Base-by-base conservation (phyloP, 305 asterid genomes). In the Fraxinus ornus region DNA sequence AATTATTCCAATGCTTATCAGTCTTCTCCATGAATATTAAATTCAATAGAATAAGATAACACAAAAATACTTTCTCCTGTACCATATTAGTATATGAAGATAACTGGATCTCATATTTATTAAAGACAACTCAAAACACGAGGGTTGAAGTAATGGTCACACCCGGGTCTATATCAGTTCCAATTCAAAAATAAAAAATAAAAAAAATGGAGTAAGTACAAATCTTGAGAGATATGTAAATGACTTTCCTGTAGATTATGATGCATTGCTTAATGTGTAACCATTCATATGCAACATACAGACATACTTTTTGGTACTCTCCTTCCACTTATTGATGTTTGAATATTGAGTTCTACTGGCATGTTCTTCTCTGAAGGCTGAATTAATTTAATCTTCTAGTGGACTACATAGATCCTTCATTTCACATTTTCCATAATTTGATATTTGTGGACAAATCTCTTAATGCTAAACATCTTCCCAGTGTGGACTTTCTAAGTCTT, bases 401-500 rank as follows among this genome's bases (percentile, higher is more conserved):
- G 28, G 5, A 30, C 75, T 26, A n/a, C 12, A 1, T 83, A 19
- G 71, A 22, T 22, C 71, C 32, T 62, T 62, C 71, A 62, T 62
- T 28, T 75, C 72, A 8, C 21, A 7, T 74, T 74, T 57, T 32
- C 28, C 57, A 77, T 72, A 64, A 24, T 64, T 3, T 64, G 79
- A 72, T 78, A 35, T 74, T 77, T n/a, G 21, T 78, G 41, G 41
- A 82, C 52, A 41, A 13, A 52, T 62, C 22, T 55, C 22, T 79
- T 21, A 17, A 76, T 57, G 21, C 55, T 12, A 47, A 60, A 24
- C 73, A 64, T 80, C 73, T 72, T 36, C 76, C 33, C 55, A 24
- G 44, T 72, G 80, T 76, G 80, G 75, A 21, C 80, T 66, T 33
- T 41, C 75, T 78, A 36, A 7, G 41, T 37, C 47, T 72, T 30